Base-by-base conservation (phyloP, 768 basidiomycete genomes). In the Leccinum rimulosum region DNA sequence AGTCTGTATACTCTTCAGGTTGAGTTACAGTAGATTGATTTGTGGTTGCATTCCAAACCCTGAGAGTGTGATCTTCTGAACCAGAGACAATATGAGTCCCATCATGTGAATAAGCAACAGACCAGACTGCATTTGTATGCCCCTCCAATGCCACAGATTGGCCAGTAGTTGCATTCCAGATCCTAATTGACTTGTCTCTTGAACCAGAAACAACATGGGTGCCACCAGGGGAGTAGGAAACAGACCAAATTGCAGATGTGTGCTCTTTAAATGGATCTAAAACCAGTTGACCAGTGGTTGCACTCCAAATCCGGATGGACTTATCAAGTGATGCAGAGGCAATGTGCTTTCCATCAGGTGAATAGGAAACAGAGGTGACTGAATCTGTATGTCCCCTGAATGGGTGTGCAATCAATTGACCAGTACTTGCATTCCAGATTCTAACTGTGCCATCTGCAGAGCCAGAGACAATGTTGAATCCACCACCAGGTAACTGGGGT, bases 1-100 rank as follows among this genome's bases (percentile, higher is more conserved):
- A 30, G 30, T 19, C 6, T 50, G 25, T 22, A 27, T 56, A 36
- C 12, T 36, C 50, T 4, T 51, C 38, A 30, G 33, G 17, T 57
- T 28, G 50, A 51, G 17, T 65, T 63, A 17, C 56, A 49, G 61
- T 28, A 54, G 28, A 35, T 12, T 54, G 30, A 55, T 57, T 35
- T 53, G 58, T 48, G 38, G 36, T 45, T 30, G 48, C 48, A 55
- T 66, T 52, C 68, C 66, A 72, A 19, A 71, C 19, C 17, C 52
- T 57, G 10, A 53, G 28, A n/a, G 47, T 60, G 0, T 25, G 35
- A 9, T 62, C 38, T 3, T 17, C 17, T 38, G 38, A 38, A 17
- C 38, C 38, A 38, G 38, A 38, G 15, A 38, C 38, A 38, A 38
- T 17, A 17, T 38, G 38, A 38, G 38, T 38, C 15, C 38, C 38